phyloP scores from a whole-genome alignment of 345 rosid species.

The Kandelia obovata region DNA sequence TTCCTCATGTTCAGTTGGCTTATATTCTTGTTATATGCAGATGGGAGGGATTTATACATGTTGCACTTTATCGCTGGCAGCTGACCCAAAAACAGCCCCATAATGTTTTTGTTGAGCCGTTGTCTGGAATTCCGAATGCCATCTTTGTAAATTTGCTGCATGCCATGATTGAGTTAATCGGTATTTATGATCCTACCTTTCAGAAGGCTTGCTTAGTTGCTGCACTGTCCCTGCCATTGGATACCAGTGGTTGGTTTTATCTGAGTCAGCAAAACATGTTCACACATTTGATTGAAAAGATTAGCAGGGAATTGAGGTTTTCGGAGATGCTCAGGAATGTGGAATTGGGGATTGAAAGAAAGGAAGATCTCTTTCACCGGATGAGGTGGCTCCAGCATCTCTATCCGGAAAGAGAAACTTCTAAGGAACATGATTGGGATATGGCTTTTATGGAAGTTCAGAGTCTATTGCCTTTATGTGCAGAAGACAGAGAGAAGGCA shows the following conservation, averaged over 20 bases:
- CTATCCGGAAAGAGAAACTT: slow-evolving; percentile 16
- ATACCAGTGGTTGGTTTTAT: slow-evolving; percentile 28
- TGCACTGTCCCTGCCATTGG: slow-evolving; percentile 26
- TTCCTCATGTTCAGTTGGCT: neutral
- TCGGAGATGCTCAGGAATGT: slow-evolving; percentile 29
- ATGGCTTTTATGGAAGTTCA: slow-evolving; percentile 17
- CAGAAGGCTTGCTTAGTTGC: slow-evolving; percentile 53
- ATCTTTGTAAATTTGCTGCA: slow-evolving; percentile 40
- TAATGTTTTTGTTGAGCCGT: slow-evolving; percentile 12
- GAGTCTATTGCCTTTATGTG: slow-evolving; percentile 17
- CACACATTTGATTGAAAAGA: slow-evolving; percentile 29
- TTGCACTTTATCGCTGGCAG: slow-evolving; percentile 42
- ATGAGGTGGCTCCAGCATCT: slow-evolving; percentile 46
- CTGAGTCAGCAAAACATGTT: slow-evolving; percentile 40
- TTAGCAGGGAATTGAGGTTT: slow-evolving; percentile 25
- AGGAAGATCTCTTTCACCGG: slow-evolving; percentile 35
- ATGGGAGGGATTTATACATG: slow-evolving; percentile 63
- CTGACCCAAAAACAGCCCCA: slow-evolving; percentile 11
- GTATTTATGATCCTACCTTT: slow-evolving; percentile 39
- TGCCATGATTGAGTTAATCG: slow-evolving; percentile 33
- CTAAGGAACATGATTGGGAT: slow-evolving; percentile 15
- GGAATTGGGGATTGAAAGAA: slow-evolving; percentile 26
- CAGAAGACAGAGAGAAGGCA: slow-evolving; percentile 25
- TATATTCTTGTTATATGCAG: slow-evolving; percentile 27
- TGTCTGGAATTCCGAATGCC: slow-evolving; percentile 23